phyloP scores from a whole-genome alignment of 305 asterid genomes.

The Fraxinus xanthoxyloides region DNA sequence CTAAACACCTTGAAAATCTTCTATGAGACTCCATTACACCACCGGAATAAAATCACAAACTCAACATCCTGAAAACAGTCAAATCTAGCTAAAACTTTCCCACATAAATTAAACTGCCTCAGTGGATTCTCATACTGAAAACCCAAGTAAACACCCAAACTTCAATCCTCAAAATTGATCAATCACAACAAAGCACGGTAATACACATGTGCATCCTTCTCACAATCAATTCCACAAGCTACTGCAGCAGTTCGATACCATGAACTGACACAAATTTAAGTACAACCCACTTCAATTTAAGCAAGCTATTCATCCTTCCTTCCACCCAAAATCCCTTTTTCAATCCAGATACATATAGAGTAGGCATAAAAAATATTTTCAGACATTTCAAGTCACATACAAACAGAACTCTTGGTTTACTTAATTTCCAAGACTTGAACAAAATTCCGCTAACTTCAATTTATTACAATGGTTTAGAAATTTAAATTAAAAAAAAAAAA shows the following conservation, averaged over 20 bases:
- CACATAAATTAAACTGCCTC: neutral
- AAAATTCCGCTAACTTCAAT: neutral
- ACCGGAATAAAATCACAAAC: neutral
- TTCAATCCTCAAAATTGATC: neutral
- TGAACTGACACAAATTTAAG: slow-evolving; percentile 8
- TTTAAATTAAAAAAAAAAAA: too few species aligned
- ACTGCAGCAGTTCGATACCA: slow-evolving; percentile 16
- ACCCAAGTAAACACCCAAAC: neutral
- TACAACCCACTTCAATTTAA: neutral
- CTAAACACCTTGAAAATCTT: neutral
- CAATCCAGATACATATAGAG: neutral
- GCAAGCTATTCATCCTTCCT: slow-evolving; percentile 10
- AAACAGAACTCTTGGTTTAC: slow-evolving; percentile 24
- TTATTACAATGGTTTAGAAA: neutral
- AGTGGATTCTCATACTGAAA: neutral
- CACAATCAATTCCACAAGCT: neutral
- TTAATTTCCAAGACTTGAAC: slow-evolving; percentile 22
- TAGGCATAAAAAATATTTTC: neutral
- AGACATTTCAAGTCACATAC: slow-evolving; percentile 22
- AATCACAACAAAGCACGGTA: neutral
- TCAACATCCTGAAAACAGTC: neutral
- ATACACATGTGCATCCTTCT: neutral
- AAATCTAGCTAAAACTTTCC: neutral
- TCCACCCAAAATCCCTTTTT: slow-evolving; percentile 16
- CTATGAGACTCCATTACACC: neutral